Evolutionary conservation across 2,329 filamentous ascomycete species (phyloP).

Genomic region (Botrytis squamosa): DNA sequence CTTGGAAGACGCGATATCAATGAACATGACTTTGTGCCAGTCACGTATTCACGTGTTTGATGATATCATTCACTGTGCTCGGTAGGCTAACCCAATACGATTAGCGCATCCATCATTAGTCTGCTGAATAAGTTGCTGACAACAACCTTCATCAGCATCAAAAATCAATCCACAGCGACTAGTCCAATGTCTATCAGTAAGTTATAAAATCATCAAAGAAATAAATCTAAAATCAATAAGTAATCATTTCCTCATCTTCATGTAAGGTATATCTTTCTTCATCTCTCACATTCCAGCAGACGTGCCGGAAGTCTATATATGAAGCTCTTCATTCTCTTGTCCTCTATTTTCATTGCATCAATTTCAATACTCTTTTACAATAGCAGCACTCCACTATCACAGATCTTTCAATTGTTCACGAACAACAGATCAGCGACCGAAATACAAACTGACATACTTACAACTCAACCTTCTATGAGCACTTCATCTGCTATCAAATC

Average conservation of each 20-base stretch:
- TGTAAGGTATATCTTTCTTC: slow-evolving; percentile 26
- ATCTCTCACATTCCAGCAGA: slow-evolving; percentile 27
- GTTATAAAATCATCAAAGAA: slow-evolving; percentile 8
- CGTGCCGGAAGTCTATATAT: slow-evolving; percentile 35
- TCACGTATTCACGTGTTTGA: neutral
- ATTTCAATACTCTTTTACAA: slow-evolving; percentile 34
- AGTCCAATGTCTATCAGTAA: slow-evolving; percentile 6
- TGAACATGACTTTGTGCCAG: neutral
- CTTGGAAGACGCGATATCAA: neutral
- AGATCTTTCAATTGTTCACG: slow-evolving; percentile 31
- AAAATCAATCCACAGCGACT: slow-evolving; percentile 4
- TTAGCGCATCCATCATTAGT: neutral
- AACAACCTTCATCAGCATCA: slow-evolving; percentile 12
- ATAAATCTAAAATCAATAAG: slow-evolving; percentile 14
- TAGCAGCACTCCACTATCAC: slow-evolving; percentile 32
- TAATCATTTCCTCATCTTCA: slow-evolving; percentile 21
- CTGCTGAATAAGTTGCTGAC: slow-evolving; percentile 16
- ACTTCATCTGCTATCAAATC: slow-evolving; percentile 39
- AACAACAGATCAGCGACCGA: slow-evolving; percentile 4
- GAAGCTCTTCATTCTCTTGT: slow-evolving; percentile 38
- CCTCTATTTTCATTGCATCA: slow-evolving; percentile 38
- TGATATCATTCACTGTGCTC: neutral
- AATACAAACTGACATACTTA: slow-evolving; percentile 18
- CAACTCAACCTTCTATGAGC: slow-evolving; percentile 30
- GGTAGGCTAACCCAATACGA: neutral